phyloP scores from a whole-genome alignment of 768 basidiomycete species.

The Suillus ampliporus region DNA sequence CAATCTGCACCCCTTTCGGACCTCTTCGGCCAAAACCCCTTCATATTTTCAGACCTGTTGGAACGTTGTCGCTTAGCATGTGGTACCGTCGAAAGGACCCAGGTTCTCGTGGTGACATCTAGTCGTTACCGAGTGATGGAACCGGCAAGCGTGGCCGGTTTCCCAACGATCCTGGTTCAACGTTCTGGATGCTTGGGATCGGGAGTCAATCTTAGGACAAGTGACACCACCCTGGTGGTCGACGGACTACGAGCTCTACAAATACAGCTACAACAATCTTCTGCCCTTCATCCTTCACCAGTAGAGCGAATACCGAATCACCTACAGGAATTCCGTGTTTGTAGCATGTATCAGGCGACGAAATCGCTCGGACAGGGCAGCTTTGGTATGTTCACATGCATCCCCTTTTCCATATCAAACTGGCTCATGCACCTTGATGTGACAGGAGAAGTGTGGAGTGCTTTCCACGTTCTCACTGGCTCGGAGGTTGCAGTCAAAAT shows the following conservation, averaged over 20 bases:
- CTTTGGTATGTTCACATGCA: slow-evolving; percentile 3
- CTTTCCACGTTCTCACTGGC: slow-evolving; percentile 17
- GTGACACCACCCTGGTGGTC: slow-evolving; percentile 1
- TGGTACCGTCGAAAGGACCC: background rate
- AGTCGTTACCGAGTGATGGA: slow-evolving; percentile 2
- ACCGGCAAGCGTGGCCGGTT: slow-evolving; percentile 2
- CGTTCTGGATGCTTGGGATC: slow-evolving; percentile 6
- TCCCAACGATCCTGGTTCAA: slow-evolving; percentile 1
- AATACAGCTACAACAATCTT: background rate
- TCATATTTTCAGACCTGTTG: background rate
- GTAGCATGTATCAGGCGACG: slow-evolving; percentile 1
- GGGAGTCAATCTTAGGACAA: slow-evolving; percentile 2
- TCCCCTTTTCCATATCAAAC: background rate
- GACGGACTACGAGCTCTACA: slow-evolving; percentile 4
- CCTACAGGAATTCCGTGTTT: background rate
- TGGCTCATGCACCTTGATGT: background rate
- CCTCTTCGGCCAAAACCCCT: background rate
- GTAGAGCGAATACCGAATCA: background rate
- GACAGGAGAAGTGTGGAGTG: slow-evolving; percentile 13
- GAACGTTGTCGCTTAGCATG: background rate
- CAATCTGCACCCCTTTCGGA: background rate
- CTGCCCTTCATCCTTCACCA: background rate
- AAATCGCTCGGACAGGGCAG: background rate
- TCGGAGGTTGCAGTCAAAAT: slow-evolving; percentile 22
- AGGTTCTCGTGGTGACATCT: slow-evolving; percentile 10